Conservation (phyloP, 2,329 filamentous ascomycete genomes). For the Trichophyton equinum region DNA sequence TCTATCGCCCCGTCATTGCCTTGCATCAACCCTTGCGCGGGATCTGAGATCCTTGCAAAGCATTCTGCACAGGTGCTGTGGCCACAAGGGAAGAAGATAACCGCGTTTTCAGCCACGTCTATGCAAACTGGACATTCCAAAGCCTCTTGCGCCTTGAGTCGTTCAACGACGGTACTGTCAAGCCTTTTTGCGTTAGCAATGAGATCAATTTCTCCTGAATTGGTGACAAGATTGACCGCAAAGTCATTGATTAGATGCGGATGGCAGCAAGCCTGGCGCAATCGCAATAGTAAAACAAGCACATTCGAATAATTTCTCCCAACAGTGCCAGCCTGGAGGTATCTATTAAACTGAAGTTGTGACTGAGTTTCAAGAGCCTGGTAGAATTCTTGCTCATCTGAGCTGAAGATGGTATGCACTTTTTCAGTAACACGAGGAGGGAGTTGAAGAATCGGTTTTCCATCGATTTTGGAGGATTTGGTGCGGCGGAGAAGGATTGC, state of each 20-base stretch:
- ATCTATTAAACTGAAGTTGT: slow-evolving; percentile 62
- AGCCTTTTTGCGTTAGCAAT: slow-evolving; percentile 52
- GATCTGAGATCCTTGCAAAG: slow-evolving; percentile 56
- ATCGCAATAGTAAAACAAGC: slow-evolving; percentile 62
- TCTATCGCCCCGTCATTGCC: slow-evolving; percentile 43
- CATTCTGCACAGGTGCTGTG: slow-evolving; percentile 70
- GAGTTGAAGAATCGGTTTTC: slow-evolving; percentile 59
- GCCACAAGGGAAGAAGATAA: slow-evolving; percentile 71
- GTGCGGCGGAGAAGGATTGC: slow-evolving; percentile 71
- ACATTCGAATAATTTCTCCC: slow-evolving; percentile 66
- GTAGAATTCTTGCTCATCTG: slow-evolving; percentile 56
- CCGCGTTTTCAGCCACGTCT: slow-evolving; percentile 60
- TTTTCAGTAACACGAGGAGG: slow-evolving; percentile 52
- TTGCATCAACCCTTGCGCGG: slow-evolving; percentile 43
- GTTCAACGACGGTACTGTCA: slow-evolving; percentile 47
- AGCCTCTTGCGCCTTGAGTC: slow-evolving; percentile 48
- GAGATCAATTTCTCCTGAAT: slow-evolving; percentile 43
- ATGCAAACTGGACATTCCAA: slow-evolving; percentile 78
- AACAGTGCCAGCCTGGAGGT: slow-evolving; percentile 55
- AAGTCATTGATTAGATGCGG: slow-evolving; percentile 59
- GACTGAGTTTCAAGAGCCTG: slow-evolving; percentile 52
- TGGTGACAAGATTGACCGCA: slow-evolving; percentile 35
- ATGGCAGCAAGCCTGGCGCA: slow-evolving; percentile 73
- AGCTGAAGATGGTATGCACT: slow-evolving; percentile 52
- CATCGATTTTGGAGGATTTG: slow-evolving; percentile 67